Conservation (phyloP, 768 basidiomycete genomes). For the Lactifluus pinguis region DNA sequence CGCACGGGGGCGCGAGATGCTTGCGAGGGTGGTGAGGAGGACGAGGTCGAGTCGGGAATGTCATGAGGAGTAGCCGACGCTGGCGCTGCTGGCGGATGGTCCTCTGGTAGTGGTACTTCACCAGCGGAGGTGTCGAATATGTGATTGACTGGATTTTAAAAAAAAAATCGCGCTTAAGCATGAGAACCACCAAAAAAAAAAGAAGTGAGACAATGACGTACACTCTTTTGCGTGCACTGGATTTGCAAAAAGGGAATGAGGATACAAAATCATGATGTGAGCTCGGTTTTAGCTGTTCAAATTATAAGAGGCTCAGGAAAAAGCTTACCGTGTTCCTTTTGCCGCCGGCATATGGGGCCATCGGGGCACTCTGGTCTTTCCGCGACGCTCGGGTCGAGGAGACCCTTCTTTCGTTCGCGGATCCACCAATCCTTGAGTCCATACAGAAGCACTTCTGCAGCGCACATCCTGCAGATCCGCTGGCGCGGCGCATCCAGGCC, state of each 20-base stretch:
- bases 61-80: neutral
- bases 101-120: neutral
- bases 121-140: slow-evolving; percentile 20
- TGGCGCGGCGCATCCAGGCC: slow-evolving; percentile 50
- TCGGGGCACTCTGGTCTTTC: slow-evolving; percentile 62
- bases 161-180: slow-evolving; percentile 3
- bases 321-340: slow-evolving; percentile 56
- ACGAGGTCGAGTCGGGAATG: neutral
- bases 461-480: slow-evolving; percentile 62
- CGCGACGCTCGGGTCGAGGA: slow-evolving; percentile 45
- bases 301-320: neutral
- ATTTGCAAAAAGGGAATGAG: too few species aligned
- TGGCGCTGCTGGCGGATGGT: neutral
- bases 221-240: slow-evolving; percentile 71
- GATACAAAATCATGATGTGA: too few species aligned
- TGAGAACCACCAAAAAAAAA: neutral
- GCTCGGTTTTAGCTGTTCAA: too few species aligned
- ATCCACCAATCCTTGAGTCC: slow-evolving; percentile 81
- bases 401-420: slow-evolving; percentile 62
- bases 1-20: neutral
- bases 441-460: slow-evolving; percentile 65
- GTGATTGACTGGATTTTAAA: slow-evolving; percentile 32
- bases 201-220: slow-evolving; percentile 29
- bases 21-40: neutral
- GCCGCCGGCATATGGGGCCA: slow-evolving; percentile 47